Evolutionary conservation across 108 stramenopile genomes (phyloP).

Genomic region (Nitzschia putrida): DNA sequence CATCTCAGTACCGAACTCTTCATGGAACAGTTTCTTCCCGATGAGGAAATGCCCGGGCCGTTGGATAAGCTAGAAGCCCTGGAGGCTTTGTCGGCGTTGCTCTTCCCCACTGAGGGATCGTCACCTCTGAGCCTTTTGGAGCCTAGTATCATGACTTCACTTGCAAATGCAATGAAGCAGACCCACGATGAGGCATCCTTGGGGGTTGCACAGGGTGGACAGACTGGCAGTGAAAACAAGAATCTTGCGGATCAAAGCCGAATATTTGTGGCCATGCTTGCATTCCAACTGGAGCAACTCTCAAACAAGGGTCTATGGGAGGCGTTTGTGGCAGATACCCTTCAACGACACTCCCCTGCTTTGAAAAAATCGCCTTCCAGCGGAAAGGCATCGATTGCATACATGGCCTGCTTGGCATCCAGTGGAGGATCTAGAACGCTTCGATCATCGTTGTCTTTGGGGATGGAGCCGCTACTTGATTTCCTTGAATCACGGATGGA

Average conservation of each 20-base stretch:
- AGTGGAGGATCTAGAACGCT: constrained; percentile 69
- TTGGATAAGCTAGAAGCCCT: constrained; percentile 67
- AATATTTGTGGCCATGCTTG: constrained; percentile 58
- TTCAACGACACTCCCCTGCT: constrained; percentile 37
- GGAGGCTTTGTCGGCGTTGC: constrained; percentile 55
- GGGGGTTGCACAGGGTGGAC: constrained; percentile 17
- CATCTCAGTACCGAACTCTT: constrained; percentile 59
- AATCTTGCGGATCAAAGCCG: constrained; percentile 60
- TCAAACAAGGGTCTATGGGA: constrained; percentile 46
- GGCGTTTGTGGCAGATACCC: constrained; percentile 55
- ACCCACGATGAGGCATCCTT: constrained; percentile 54
- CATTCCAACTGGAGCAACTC: constrained; percentile 45
- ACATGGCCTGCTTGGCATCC: constrained; percentile 70
- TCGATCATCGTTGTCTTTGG: constrained; percentile 47
- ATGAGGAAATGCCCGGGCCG: constrained; percentile 41
- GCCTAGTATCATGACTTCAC: not conserved
- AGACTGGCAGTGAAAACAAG: constrained; percentile 36
- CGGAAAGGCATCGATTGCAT: constrained; percentile 65
- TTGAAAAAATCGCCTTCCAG: constrained; percentile 55
- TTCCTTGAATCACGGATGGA: constrained; percentile 16
- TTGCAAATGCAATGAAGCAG: constrained; percentile 28
- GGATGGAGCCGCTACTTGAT: constrained; percentile 47
- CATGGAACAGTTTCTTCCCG: constrained; percentile 70
- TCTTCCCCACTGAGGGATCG: constrained; percentile 38
- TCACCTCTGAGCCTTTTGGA: constrained; percentile 14